phyloP scores from a whole-genome alignment of 225 moss, liverwort and hornwort genomes.

The Sphagnum contortum region DNA sequence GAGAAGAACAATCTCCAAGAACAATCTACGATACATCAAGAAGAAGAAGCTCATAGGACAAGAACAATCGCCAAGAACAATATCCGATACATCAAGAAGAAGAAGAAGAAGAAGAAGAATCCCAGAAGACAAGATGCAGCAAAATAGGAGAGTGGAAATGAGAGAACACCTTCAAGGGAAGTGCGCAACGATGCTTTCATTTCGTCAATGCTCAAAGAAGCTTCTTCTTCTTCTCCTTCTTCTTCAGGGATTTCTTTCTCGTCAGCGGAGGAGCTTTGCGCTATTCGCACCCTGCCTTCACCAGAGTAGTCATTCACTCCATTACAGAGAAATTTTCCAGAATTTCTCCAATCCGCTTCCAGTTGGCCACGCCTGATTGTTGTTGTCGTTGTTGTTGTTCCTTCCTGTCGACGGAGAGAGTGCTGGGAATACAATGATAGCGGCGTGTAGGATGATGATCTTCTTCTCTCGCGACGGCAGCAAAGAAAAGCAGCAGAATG shows the following conservation, averaged over 20 bases:
- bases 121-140: background rate
- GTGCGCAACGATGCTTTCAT: slow-evolving; percentile 32
- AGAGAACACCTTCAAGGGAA: slow-evolving; percentile 47
- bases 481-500: background rate
- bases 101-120: no score
- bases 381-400: background rate
- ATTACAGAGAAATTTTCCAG: background rate
- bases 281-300: slow-evolving; percentile 7
- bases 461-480: background rate
- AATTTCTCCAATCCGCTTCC: background rate
- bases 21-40: background rate
- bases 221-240: slow-evolving; percentile 15
- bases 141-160: slow-evolving; percentile 2
- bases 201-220: slow-evolving; percentile 25
- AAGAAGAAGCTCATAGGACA: background rate
- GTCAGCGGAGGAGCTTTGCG: slow-evolving; percentile 3
- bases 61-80: background rate
- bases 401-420: background rate
- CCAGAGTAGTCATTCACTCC: background rate
- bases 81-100: background rate
- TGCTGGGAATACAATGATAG: background rate
- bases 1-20: background rate
- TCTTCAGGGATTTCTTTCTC: slow-evolving; percentile 9
- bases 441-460: background rate
- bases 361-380: background rate